Evolutionary conservation across 75 land plant genomes (phyloP).

Genomic region (Selaginella moellendorffii): DNA sequence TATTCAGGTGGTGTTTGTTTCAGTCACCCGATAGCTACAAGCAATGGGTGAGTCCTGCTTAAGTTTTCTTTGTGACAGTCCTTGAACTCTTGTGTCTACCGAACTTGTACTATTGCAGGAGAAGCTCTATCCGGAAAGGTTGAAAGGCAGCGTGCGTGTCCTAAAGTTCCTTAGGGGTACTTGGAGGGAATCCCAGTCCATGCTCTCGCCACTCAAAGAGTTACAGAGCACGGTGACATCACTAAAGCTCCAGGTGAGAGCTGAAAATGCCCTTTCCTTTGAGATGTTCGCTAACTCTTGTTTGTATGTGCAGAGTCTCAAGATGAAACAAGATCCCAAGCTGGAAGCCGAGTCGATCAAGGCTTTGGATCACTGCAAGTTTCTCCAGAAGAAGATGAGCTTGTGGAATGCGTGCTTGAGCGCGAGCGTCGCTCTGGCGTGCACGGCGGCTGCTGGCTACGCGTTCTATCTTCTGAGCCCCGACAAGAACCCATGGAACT

Average conservation of each 20-base stretch:
- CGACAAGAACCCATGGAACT: constrained; percentile 5
- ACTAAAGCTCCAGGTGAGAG: constrained; percentile 36
- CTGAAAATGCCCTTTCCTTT: background rate
- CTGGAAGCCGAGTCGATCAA: constrained; percentile 24
- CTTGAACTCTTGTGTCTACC: background rate
- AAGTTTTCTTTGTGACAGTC: background rate
- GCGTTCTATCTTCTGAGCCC: constrained; percentile 24
- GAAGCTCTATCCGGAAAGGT: constrained; percentile 43
- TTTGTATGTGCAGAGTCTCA: background rate
- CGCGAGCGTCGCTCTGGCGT: constrained; percentile 15
- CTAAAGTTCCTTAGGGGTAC: constrained; percentile 38
- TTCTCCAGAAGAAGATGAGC: constrained; percentile 31
- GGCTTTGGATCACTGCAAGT: constrained; percentile 56
- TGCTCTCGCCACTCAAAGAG: constrained; percentile 27
- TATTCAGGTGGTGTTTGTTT: constrained; percentile 68
- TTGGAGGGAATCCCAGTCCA: constrained; percentile 38
- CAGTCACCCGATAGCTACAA: constrained; percentile 66
- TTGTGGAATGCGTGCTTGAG: constrained; percentile 35
- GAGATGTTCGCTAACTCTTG: background rate
- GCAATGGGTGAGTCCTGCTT: constrained; percentile 53
- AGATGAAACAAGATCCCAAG: background rate
- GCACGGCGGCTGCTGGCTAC: constrained; percentile 13
- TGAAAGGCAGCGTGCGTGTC: constrained; percentile 47
- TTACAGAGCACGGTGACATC: constrained; percentile 38
- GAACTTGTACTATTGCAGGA: constrained; percentile 31